phyloP scores from a whole-genome alignment of 352 stramenopile species.

The Globisporangium iwayamae region DNA sequence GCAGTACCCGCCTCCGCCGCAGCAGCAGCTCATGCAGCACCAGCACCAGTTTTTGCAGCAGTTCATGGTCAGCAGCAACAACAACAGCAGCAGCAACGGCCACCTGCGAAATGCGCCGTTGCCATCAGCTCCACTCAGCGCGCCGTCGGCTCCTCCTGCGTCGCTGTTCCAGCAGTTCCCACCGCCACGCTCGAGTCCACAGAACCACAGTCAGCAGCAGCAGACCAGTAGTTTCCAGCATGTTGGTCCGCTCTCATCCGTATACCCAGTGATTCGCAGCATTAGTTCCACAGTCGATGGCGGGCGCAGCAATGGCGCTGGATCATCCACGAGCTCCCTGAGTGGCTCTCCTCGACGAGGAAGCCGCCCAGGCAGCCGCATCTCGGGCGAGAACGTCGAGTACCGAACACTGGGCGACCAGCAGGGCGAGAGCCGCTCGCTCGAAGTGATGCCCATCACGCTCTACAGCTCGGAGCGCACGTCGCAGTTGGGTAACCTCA shows the following conservation, averaged over 20 bases:
- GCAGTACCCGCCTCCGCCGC: constrained; percentile 26
- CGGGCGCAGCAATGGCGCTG: constrained; percentile 33
- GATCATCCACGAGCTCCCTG: constrained; percentile 38
- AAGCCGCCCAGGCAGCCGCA: constrained; percentile 39
- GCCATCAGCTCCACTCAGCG: constrained; percentile 30
- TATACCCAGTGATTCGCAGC: constrained; percentile 29
- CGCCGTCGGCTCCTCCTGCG: constrained; percentile 20
- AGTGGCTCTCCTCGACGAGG: constrained; percentile 38
- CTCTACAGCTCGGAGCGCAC: constrained; percentile 76
- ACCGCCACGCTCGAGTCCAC: constrained; percentile 12
- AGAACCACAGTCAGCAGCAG: constrained; percentile 8
- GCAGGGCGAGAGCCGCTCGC: constrained; percentile 39
- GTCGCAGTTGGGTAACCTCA: constrained; percentile 67
- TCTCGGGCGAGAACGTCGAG: constrained; percentile 51
- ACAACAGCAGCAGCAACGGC: constrained; percentile 23
- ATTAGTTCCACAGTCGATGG: constrained; percentile 34
- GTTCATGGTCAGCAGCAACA: constrained; percentile 39
- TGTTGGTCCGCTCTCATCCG: constrained; percentile 1
- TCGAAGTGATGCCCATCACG: constrained; percentile 85
- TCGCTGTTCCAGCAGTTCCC: constrained; percentile 37
- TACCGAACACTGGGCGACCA: constrained; percentile 43
- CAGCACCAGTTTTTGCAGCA: constrained; percentile 55
- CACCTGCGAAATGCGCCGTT: constrained; percentile 30
- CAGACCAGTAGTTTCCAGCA: constrained; percentile 9
- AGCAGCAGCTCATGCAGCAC: constrained; percentile 35